Conservation (phyloP, 1,139 yeast species). For the Debaryomyces sp. region DNA sequence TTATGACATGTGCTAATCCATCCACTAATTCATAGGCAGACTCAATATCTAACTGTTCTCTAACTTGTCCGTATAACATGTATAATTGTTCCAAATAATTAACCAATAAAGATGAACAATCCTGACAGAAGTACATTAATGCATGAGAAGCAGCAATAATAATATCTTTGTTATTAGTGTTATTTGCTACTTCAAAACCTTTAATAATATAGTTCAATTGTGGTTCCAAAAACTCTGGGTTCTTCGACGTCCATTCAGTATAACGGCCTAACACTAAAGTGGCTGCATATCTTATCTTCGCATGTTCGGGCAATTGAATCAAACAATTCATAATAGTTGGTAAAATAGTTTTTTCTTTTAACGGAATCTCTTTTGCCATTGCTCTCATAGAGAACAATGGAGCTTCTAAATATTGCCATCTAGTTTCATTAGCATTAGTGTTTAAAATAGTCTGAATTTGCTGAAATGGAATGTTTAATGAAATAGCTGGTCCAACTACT, state of each 20-base stretch:
- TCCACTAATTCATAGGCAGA: constrained; percentile 82
- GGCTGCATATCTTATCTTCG: constrained; percentile 87
- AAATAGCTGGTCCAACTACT: constrained; percentile 75
- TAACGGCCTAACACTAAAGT: constrained; percentile 91
- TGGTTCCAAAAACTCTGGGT: constrained; percentile 78
- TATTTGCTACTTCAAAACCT: constrained; percentile 59
- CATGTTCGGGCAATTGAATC: constrained; percentile 79
- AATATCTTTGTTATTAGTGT: constrained; percentile 47
- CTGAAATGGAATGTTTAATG: constrained; percentile 64
- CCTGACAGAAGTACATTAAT: constrained; percentile 91
- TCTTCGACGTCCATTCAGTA: constrained; percentile 91
- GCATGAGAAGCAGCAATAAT: constrained; percentile 91
- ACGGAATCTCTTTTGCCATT: constrained; percentile 89
- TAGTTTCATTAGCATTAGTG: constrained; percentile 29
- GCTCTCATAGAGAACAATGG: constrained; percentile 88
- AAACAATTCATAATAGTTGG: constrained; percentile 78
- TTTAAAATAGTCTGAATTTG: constrained; percentile 48
- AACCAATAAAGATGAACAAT: constrained; percentile 72
- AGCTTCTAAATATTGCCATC: constrained; percentile 91
- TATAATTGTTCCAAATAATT: constrained; percentile 76
- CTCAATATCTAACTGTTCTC: constrained; percentile 58
- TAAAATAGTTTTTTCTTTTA: constrained; percentile 64
- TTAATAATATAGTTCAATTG: constrained; percentile 83
- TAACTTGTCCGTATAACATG: constrained; percentile 70
- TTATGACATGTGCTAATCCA: constrained; percentile 85